phyloP scores from a whole-genome alignment of 1,284 basidiomycete species.

The Sporisorium iseilematis-ciliati region DNA sequence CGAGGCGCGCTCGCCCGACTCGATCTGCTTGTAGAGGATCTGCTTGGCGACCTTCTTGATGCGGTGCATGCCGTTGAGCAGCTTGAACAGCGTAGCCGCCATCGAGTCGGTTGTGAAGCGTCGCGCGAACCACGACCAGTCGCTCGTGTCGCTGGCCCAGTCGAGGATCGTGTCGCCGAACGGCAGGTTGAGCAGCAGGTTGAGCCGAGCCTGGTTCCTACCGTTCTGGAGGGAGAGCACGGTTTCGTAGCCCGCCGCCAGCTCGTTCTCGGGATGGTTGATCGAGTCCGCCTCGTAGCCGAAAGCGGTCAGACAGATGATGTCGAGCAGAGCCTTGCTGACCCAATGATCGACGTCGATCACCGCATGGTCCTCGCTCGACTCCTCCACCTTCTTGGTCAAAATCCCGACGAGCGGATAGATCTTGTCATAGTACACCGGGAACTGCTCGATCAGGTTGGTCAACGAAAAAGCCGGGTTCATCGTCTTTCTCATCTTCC shows the following conservation, averaged over 20 bases:
- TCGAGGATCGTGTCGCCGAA: constrained; percentile 42
- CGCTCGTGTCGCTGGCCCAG: constrained; percentile 22
- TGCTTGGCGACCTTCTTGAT: constrained; percentile 54
- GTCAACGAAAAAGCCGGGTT: constrained; percentile 60
- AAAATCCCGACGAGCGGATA: constrained; percentile 51
- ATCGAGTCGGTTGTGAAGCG: constrained; percentile 1
- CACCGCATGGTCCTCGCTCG: constrained; percentile 33
- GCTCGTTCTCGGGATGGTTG: constrained; percentile 47
- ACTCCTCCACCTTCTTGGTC: constrained; percentile 41
- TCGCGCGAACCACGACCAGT: constrained; percentile 22
- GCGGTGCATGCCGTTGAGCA: constrained; percentile 50
- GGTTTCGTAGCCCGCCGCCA: constrained; percentile 61
- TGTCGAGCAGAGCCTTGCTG: constrained; percentile 64
- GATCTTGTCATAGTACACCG: constrained; percentile 57
- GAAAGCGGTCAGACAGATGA: constrained; percentile 63
- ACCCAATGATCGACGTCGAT: constrained; percentile 60
- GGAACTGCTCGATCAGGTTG: constrained; percentile 56
- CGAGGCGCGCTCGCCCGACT: constrained; percentile 36
- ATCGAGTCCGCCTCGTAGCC: constrained; percentile 62
- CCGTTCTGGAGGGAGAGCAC: constrained; percentile 61
- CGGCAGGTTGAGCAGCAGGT: constrained; percentile 57
- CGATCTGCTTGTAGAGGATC: constrained; percentile 57
- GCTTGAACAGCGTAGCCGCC: constrained; percentile 10
- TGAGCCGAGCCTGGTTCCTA: constrained; percentile 55
- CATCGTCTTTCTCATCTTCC: constrained; percentile 59